Evolutionary conservation across 2,329 filamentous ascomycete genomes (phyloP), one percentile per base, ranked within the genome.

Genomic region (Cercospora nicotianae): DNA sequence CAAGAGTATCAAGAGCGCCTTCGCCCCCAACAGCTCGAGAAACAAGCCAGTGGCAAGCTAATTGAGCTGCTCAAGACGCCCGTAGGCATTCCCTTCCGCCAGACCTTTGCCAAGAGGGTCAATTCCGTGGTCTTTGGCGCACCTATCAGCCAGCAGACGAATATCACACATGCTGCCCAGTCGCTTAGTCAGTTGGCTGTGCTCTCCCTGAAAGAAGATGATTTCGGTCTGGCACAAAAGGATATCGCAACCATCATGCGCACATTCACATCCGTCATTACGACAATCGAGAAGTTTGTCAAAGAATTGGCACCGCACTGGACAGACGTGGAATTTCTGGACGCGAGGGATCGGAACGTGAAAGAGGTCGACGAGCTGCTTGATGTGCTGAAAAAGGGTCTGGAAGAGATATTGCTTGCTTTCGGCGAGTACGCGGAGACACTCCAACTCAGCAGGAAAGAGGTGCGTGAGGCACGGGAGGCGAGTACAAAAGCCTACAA

Each of bases 171-270:
- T 77, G 91, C 92, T 0, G 84, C 89, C 5, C 86, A 88, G 69
- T 86, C 90, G 0, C 81, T 96, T 0, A 71, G 70, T 31, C 63
- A 66, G n/a, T 84, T 98, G 30, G 87, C 91, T 0, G 86, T 92
- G 3, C 86, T 87, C 69, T 94, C 91, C 78, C 80, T 97, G 64
- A 82, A 83, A 3, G 94, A 98, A 79, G 94, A 98, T 77, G 86
- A 86, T 58, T 95, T 89, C 76, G 94, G 94, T 13, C 91, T 92
- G 73, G 94, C 96, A n/a, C 90, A 96, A 72, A 85, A 89, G 53
- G 91, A 95, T 71, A 88, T 98, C 2, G 87, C 91, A 0, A 81
- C 81, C 60, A 89, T 96, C 66, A 87, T 97, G 61, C 87, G 90
- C 58, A 87, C 88, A 1, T 87, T 96, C 69, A 94, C 92, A 0